Evolutionary conservation across 768 basidiomycete species (phyloP).

Genomic region (Naganishia friedmannii): DNA sequence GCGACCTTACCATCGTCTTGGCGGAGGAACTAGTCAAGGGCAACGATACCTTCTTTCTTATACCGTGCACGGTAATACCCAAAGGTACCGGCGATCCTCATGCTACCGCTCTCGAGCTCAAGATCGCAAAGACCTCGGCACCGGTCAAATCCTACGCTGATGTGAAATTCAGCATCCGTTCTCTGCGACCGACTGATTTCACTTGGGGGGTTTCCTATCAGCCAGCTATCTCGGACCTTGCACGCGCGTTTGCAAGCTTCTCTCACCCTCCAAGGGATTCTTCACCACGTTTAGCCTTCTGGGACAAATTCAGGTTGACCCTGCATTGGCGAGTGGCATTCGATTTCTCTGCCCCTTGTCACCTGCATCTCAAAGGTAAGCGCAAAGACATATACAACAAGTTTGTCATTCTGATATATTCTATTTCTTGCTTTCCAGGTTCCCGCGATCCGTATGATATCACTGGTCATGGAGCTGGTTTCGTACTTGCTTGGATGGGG

Average conservation of each 20-base stretch:
- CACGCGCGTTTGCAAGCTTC: conserved; percentile 75
- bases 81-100: conserved; percentile 59
- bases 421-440: conserved; percentile 57
- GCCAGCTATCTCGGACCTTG: conserved; percentile 80
- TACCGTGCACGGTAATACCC: conserved; percentile 66
- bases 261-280: conserved; percentile 73
- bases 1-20: conserved; percentile 65
- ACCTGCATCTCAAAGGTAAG: conserved; percentile 80
- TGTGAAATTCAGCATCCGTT: conserved; percentile 67
- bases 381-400: too few relatives aligned
- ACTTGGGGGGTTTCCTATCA: conserved; percentile 87
- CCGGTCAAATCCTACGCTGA: conserved; percentile 87
- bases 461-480: conserved; percentile 72
- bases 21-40: conserved; percentile 78
- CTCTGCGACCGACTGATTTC: conserved; percentile 66
- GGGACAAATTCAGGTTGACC: conserved; percentile 78
- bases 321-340: conserved; percentile 77
- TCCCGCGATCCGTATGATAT: conserved; percentile 75
- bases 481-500: conserved; percentile 79
- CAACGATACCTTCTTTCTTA: conserved; percentile 64
- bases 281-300: conserved; percentile 82
- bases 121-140: conserved; percentile 87
- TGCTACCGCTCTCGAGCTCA: conserved; percentile 60
- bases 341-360: conserved; percentile 65
- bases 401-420: conserved; percentile 4